A percentile compares a stretch with the other conserved stretches of the same genome.
Evolutionary conservation across 1,284 basidiomycete species (phyloP).

Genomic region (Psilocybe mexicana): DNA sequence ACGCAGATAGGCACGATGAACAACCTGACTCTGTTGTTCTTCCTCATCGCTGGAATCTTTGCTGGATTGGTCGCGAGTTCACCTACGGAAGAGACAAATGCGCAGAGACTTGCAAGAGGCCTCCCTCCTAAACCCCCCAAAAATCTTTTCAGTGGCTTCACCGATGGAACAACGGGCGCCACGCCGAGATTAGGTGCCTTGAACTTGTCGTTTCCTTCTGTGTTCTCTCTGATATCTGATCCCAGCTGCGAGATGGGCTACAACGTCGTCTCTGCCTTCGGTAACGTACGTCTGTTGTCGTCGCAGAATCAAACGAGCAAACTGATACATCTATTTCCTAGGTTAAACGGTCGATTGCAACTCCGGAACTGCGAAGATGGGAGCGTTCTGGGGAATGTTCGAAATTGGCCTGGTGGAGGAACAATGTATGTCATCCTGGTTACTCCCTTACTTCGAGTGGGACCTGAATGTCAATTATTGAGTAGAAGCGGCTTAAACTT

Average conservation of each 20-base stretch:
- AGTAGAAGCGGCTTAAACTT: slow-evolving; percentile 36
- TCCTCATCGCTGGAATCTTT: slow-evolving; percentile 12
- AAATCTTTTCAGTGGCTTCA: slow-evolving; percentile 8
- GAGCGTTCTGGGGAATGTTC: slow-evolving; percentile 34
- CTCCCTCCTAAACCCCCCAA: slow-evolving; percentile 33
- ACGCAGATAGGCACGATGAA: slow-evolving; percentile 8
- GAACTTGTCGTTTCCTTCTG: not conserved
- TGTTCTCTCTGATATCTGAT: not conserved
- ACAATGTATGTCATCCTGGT: slow-evolving; percentile 27
- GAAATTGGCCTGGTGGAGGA: slow-evolving; percentile 33
- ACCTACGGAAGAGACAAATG: slow-evolving; percentile 34
- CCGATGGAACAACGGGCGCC: not conserved
- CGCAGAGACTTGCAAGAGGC: slow-evolving; percentile 41
- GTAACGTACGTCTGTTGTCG: slow-evolving; percentile 19
- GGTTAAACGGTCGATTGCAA: slow-evolving; percentile 37
- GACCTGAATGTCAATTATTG: not conserved
- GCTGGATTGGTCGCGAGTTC: slow-evolving; percentile 13
- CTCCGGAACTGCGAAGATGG: slow-evolving; percentile 30
- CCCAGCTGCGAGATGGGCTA: not conserved
- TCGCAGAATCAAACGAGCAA: not conserved
- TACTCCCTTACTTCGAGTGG: not conserved
- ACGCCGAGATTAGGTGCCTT: not conserved
- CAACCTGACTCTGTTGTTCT: slow-evolving; percentile 15
- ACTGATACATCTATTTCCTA: slow-evolving; percentile 20
- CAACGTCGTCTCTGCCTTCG: slow-evolving; percentile 21